Evolutionary conservation across 2,329 filamentous ascomycete species (phyloP).

Genomic region (Cladorrhinum sp.): DNA sequence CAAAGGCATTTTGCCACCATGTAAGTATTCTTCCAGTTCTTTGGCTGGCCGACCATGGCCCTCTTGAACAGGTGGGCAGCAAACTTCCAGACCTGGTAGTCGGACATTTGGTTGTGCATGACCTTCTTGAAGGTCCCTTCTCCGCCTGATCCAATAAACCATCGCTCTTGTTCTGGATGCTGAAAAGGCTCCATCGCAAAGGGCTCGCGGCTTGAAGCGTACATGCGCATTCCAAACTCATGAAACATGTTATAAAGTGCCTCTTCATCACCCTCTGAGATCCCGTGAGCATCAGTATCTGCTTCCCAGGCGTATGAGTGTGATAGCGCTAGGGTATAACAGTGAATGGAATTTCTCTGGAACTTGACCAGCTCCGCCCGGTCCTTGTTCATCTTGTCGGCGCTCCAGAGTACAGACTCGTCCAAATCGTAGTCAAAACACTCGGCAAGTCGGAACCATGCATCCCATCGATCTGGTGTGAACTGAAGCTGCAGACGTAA

Average conservation of each 20-base stretch:
- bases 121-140: conserved; percentile 51
- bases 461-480: conserved; percentile 79
- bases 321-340: conserved; percentile 62
- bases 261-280: conserved; percentile 47
- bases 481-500: conserved; percentile 80
- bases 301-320: conserved; percentile 52
- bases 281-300: conserved; percentile 27
- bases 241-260: conserved; percentile 58
- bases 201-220: conserved; percentile 59
- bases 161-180: conserved; percentile 55
- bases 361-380: conserved; percentile 69
- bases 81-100: conserved; percentile 62
- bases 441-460: conserved; percentile 85
- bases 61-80: conserved; percentile 55
- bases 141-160: conserved; percentile 52
- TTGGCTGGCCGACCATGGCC: conserved; percentile 52
- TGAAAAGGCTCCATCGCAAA: conserved; percentile 62
- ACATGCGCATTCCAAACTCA: conserved; percentile 60
- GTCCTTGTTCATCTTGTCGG: conserved; percentile 87
- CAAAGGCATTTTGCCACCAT: conserved; percentile 62
- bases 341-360: conserved; percentile 80
- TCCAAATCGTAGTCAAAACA: conserved; percentile 86
- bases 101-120: conserved; percentile 54
- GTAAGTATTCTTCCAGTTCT: conserved; percentile 59
- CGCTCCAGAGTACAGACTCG: conserved; percentile 82